These are phyloP conservation scores for Fusarium devonianum DNA, from an alignment of 2,329 filamentous ascomycete genomes.

Conservation along the genomic window DNA sequence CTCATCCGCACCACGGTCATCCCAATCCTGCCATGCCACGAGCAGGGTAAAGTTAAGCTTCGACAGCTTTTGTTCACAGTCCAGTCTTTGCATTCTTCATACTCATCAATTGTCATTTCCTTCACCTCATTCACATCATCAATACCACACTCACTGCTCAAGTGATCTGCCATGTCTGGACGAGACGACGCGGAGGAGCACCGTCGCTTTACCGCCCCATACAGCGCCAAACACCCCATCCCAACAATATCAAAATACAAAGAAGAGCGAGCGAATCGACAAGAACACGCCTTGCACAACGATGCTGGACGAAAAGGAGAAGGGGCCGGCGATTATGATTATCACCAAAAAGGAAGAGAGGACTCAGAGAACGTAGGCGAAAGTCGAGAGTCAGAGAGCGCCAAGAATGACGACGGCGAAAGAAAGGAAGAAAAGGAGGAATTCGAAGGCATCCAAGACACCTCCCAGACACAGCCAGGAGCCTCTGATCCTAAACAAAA, in stretches of 20 bases:
- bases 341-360: slow-evolving; percentile 26
- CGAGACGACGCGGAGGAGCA: slow-evolving; percentile 49
- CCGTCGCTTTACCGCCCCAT: slow-evolving; percentile 50
- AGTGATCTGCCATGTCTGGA: slow-evolving; percentile 44
- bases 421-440: slow-evolving; percentile 15
- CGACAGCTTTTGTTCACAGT: slow-evolving; percentile 1
- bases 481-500: slow-evolving; percentile 54
- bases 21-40: slow-evolving; percentile 3
- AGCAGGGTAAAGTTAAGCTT: slow-evolving; percentile 10
- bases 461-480: slow-evolving; percentile 47
- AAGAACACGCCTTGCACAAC: slow-evolving; percentile 48
- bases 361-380: slow-evolving; percentile 7
- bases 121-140: slow-evolving; percentile 1
- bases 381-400: slow-evolving; percentile 19
- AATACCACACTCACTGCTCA: slow-evolving; percentile 4
- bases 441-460: slow-evolving; percentile 42
- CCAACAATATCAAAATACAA: slow-evolving; percentile 59
- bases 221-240: slow-evolving; percentile 53
- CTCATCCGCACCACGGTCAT: slow-evolving; percentile 25
- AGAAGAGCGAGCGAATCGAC: slow-evolving; percentile 55
- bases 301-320: slow-evolving; percentile 32
- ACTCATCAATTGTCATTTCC: neutral
- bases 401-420: slow-evolving; percentile 22
- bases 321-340: slow-evolving; percentile 12
- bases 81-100: neutral